phyloP scores from a whole-genome alignment of 169 alveolate species.

The Eimeria praecox region DNA sequence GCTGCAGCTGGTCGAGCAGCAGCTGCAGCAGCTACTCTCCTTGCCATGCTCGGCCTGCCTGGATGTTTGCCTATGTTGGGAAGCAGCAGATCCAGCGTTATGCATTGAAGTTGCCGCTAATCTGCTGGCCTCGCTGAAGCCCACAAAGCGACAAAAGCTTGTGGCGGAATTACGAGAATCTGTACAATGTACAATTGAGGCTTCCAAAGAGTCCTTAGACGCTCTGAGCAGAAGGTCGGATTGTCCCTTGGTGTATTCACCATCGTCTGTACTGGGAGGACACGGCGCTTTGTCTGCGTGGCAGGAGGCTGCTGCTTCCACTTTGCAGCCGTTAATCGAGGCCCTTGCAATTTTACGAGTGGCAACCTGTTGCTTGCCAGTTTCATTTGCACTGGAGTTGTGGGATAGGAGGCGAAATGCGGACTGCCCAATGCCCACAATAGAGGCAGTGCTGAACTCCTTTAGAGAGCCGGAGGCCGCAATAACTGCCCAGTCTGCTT shows the following conservation, averaged over 20 bases:
- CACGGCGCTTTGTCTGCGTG: background rate
- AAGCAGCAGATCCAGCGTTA: slow-evolving; percentile 42
- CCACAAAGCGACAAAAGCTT: slow-evolving; percentile 64
- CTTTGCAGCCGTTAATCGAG: slow-evolving; percentile 57
- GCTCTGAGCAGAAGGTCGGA: slow-evolving; percentile 36
- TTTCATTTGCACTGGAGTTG: slow-evolving; percentile 54
- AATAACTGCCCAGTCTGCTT: background rate
- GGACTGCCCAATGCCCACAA: background rate
- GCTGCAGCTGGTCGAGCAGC: slow-evolving; percentile 45
- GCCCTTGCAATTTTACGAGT: slow-evolving; percentile 51
- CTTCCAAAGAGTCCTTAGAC: background rate
- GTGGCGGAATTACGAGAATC: slow-evolving; percentile 28
- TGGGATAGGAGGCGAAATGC: background rate
- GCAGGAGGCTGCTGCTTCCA: slow-evolving; percentile 60
- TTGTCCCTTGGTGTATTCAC: slow-evolving; percentile 8
- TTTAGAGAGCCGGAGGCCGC: slow-evolving; percentile 12
- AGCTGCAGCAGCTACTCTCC: slow-evolving; percentile 28
- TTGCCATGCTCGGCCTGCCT: slow-evolving; percentile 64
- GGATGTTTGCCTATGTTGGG: slow-evolving; percentile 61
- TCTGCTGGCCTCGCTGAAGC: slow-evolving; percentile 62
- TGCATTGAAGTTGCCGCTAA: slow-evolving; percentile 31
- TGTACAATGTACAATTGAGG: slow-evolving; percentile 23
- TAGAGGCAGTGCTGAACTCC: slow-evolving; percentile 35
- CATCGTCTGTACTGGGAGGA: background rate
- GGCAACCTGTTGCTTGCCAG: slow-evolving; percentile 63